Evolutionary conservation across 192 early-diverging fungal species (phyloP).

Genomic region (Entomortierella lignicola): DNA sequence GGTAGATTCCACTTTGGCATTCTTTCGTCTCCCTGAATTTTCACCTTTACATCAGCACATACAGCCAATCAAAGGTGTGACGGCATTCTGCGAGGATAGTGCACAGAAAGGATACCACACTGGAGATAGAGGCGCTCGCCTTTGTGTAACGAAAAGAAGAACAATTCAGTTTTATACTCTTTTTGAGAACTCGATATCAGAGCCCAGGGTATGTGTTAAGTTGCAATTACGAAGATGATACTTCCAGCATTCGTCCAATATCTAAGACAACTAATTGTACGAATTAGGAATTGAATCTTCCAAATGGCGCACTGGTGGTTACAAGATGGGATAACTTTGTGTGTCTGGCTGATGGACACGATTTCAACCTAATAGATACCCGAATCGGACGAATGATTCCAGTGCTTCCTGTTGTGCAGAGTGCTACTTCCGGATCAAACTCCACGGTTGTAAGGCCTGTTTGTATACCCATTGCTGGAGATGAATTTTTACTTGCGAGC

Average conservation of each 20-base stretch:
- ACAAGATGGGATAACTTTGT: slow-evolving; percentile 64
- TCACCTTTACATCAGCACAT: slow-evolving; percentile 50
- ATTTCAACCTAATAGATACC: slow-evolving; percentile 76
- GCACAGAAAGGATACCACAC: slow-evolving; percentile 58
- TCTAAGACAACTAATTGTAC: not conserved
- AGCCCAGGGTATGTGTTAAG: slow-evolving; percentile 25
- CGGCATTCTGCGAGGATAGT: slow-evolving; percentile 67
- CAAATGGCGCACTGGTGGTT: slow-evolving; percentile 69
- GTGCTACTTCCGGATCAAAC: slow-evolving; percentile 12
- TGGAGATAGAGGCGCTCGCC: slow-evolving; percentile 61
- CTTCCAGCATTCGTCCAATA: not conserved
- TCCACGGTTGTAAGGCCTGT: slow-evolving; percentile 64
- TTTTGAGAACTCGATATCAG: slow-evolving; percentile 31
- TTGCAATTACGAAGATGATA: not conserved
- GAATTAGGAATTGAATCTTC: slow-evolving; percentile 71
- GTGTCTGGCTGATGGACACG: slow-evolving; percentile 75
- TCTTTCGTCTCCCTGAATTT: slow-evolving; percentile 70
- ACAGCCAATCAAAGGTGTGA: slow-evolving; percentile 66
- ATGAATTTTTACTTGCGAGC: slow-evolving; percentile 79
- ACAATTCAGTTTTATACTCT: slow-evolving; percentile 60
- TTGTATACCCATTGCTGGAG: slow-evolving; percentile 67
- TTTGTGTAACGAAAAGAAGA: slow-evolving; percentile 64
- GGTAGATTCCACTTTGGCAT: slow-evolving; percentile 73
- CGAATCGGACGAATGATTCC: slow-evolving; percentile 43
- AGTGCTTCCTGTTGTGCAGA: slow-evolving; percentile 38